These are phyloP conservation scores for Colletotrichum scovillei DNA, from an alignment of 2,329 filamentous ascomycete genomes.

Conservation along the genomic window DNA sequence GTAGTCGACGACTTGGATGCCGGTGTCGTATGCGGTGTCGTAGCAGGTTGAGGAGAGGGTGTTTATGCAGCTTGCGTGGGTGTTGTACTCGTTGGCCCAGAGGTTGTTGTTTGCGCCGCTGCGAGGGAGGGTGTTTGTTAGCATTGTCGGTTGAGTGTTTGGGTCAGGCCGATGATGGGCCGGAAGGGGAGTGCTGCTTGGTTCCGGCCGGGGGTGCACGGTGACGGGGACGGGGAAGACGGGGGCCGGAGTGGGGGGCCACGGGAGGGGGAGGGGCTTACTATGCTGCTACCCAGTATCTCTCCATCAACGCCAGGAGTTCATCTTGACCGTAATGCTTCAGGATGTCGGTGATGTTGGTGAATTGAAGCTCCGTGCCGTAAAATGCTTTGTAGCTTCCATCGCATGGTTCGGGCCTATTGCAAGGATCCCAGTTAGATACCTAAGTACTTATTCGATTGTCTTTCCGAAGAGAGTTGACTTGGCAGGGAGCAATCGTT, in stretches of 20 bases:
- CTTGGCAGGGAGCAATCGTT: neutral
- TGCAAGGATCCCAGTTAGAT: neutral
- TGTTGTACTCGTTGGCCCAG: slow-evolving; percentile 79
- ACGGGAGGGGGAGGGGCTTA: slow-evolving; percentile 37
- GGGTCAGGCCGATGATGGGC: neutral
- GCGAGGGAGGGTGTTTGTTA: slow-evolving; percentile 6
- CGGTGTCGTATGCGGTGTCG: slow-evolving; percentile 57
- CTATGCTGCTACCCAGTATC: slow-evolving; percentile 56
- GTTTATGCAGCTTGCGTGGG: slow-evolving; percentile 79
- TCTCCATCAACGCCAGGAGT: slow-evolving; percentile 53
- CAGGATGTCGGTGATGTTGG: slow-evolving; percentile 56
- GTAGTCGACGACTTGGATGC: slow-evolving; percentile 59
- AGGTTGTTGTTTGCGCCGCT: slow-evolving; percentile 57
- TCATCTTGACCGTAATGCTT: slow-evolving; percentile 51
- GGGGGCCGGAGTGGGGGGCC: slow-evolving; percentile 18
- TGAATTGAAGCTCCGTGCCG: slow-evolving; percentile 53
- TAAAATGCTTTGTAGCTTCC: slow-evolving; percentile 56
- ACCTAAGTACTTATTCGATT: too few species aligned
- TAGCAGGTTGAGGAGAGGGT: slow-evolving; percentile 76
- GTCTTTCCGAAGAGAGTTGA: neutral
- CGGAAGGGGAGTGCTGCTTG: neutral
- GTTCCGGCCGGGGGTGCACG: neutral
- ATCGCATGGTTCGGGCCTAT: slow-evolving; percentile 57
- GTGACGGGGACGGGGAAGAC: neutral
- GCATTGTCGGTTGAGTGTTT: neutral